A percentile compares a stretch with the other conserved stretches of the same genome.
Evolutionary conservation across 1,139 yeast species (phyloP).

Genomic region (Blastobotrys niveus): DNA sequence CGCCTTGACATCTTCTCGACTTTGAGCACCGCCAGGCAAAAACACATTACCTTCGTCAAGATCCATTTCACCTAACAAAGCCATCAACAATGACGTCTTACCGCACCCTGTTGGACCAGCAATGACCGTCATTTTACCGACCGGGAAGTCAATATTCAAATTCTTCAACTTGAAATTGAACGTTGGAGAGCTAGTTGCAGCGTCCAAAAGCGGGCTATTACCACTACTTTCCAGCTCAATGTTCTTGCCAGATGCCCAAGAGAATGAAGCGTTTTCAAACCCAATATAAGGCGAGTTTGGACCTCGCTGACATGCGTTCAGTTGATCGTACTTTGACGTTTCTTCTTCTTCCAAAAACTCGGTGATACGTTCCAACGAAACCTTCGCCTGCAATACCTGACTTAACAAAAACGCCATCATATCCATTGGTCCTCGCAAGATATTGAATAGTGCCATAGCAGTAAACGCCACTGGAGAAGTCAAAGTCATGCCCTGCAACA

Average conservation of each 20-base stretch:
- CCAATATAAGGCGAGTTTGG: conserved; percentile 67
- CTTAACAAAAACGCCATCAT: conserved; percentile 84
- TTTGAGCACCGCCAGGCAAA: conserved; percentile 66
- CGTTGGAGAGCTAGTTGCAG: neutral
- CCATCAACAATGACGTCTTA: conserved; percentile 83
- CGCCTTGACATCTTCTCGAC: conserved; percentile 62
- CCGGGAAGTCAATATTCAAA: conserved; percentile 58
- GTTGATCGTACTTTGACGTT: conserved; percentile 75
- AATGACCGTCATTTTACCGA: conserved; percentile 73
- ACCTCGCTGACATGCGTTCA: conserved; percentile 44
- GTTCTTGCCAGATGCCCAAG: conserved; percentile 50
- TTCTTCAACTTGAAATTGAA: conserved; percentile 70
- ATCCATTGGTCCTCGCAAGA: conserved; percentile 80
- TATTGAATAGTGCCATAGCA: conserved; percentile 74
- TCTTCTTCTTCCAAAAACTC: conserved; percentile 74
- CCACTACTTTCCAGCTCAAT: neutral
- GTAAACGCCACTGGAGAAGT: conserved; percentile 93
- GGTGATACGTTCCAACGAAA: conserved; percentile 79
- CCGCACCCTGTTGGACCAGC: conserved; percentile 97
- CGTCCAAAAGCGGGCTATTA: neutral
- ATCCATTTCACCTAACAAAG: conserved; percentile 92
- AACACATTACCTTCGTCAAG: conserved; percentile 62
- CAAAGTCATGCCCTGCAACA: conserved; percentile 58
- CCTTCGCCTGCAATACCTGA: conserved; percentile 77
- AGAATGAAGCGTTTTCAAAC: conserved; percentile 72